These are phyloP conservation scores for Calocera cornea DNA, from an alignment of 768 basidiomycete species.

Conservation along the genomic window DNA sequence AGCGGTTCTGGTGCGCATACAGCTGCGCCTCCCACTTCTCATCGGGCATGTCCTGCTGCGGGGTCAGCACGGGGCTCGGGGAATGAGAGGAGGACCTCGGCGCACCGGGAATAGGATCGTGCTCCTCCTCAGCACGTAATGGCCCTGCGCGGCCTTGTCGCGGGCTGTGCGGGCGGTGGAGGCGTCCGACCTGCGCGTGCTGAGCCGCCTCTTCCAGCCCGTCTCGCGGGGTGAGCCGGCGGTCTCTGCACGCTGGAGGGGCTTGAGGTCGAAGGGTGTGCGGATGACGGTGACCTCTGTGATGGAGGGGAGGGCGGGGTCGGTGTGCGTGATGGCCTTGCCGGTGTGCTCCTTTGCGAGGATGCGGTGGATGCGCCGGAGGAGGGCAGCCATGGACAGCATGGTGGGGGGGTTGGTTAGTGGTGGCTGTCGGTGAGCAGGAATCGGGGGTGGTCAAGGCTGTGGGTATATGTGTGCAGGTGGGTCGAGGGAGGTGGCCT, in stretches of 20 bases:
- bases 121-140: not conserved
- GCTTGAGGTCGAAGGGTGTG: not conserved
- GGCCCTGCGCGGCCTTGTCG: not conserved
- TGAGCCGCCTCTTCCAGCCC: not conserved
- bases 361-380: not conserved
- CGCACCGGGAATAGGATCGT: not conserved
- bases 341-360: not conserved
- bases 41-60: not conserved
- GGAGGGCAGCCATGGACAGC: not conserved
- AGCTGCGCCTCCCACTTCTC: conserved; percentile 1
- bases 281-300: not conserved
- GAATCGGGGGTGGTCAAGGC: not conserved
- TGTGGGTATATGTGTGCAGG: not conserved
- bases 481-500: not conserved
- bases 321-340: not conserved
- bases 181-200: not conserved
- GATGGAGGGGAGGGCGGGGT: not conserved
- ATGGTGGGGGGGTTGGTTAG: not conserved
- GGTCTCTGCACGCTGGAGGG: not conserved
- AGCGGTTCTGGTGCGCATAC: conserved; percentile 3
- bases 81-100: not conserved
- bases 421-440: not conserved
- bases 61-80: not conserved
- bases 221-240: not conserved
- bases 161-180: not conserved